Base-by-base conservation (phyloP, 2,329 filamentous ascomycete genomes). In the Ceratocystis cacaofunesta region DNA sequence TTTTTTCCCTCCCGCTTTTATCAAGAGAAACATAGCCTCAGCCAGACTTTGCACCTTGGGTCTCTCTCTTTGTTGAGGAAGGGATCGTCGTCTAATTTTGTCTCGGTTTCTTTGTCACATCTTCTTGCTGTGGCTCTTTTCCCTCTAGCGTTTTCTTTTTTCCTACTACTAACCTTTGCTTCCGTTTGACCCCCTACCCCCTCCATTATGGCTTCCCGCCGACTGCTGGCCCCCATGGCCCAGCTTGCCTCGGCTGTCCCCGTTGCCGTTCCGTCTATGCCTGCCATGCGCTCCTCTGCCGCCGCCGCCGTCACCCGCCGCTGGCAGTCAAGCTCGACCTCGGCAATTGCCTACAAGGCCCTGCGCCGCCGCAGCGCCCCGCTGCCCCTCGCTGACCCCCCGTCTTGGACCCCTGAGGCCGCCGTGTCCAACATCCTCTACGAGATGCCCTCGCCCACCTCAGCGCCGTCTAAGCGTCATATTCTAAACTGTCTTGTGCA, bases 371-470 rank as follows among this genome's bases (percentile, higher is more conserved):
- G 92, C 70, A 89, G 92, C 68, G 87, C 89, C 22, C 89, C 92
- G 68, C 85, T 91, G 25, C 89, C 96, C 64, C 88, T 90, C 65
- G 86, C 84, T 70, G 85, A 89, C 70, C 81, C 88, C 65, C 82
- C 87, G 32, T 81, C 90, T 10, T 90, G 90, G 81, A 95, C 92
- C 73, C 92, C 92, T 46, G 92, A 94, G 71, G 90, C 94, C 19
- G 94, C 94, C 70, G 94, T 99, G 70, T 95, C 90, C 74, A 96
- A 92, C 75, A 99, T 99, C 74, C 89, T 99, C 76, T 99, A 99
- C 81, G 94, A 99, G 82, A 97, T 92, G 2, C 94, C 94, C 5
- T 82, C 89, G 19, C 89, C 91, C 6, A 92, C 90, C 15, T 82
- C 82, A 71, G 86, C 86, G 28, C 92, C 94, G 7, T 88, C 90